phyloP scores from a whole-genome alignment of 2,329 filamentous ascomycete genomes.

The Tolypocladium tundrense region DNA sequence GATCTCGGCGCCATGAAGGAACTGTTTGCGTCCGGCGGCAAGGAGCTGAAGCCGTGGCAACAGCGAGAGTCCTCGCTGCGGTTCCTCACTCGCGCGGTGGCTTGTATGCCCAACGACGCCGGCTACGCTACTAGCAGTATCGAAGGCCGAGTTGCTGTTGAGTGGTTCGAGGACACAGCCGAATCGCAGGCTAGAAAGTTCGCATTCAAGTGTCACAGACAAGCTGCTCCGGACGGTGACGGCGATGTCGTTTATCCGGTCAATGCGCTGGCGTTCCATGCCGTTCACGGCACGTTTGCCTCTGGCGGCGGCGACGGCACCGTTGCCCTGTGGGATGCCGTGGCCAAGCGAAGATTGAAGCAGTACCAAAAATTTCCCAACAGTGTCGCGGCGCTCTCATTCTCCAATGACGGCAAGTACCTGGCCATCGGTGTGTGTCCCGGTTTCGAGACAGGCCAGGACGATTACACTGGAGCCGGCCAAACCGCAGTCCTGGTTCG shows the following conservation, averaged over 20 bases:
- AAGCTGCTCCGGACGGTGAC: conserved; percentile 51
- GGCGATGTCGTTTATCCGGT: conserved; percentile 84
- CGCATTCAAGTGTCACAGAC: conserved; percentile 96
- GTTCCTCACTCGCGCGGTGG: conserved; percentile 87
- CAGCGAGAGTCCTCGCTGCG: conserved; percentile 87
- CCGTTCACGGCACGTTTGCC: conserved; percentile 73
- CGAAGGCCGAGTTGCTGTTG: conserved; percentile 89
- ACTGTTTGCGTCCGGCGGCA: conserved; percentile 33
- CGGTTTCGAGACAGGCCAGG: conserved; percentile 78
- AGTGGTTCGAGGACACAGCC: conserved; percentile 88
- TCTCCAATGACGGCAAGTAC: conserved; percentile 66
- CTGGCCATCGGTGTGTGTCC: conserved; percentile 75
- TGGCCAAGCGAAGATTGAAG: conserved; percentile 79
- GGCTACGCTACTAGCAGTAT: conserved; percentile 90
- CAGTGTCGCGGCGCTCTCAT: conserved; percentile 67
- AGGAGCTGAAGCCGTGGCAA: conserved; percentile 71
- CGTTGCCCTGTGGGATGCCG: conserved; percentile 87
- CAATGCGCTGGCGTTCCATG: conserved; percentile 83
- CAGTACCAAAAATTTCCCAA: conserved; percentile 80
- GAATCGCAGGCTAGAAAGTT: conserved; percentile 91
- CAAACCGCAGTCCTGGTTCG: conserved; percentile 69
- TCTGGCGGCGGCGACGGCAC: conserved; percentile 84
- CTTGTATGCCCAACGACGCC: conserved; percentile 93
- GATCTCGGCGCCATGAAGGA: conserved; percentile 61
- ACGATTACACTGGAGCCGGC: conserved; percentile 64